Base-by-base conservation (phyloP, 2,329 filamentous ascomycete species). In the Sordariomycetes sp. region DNA sequence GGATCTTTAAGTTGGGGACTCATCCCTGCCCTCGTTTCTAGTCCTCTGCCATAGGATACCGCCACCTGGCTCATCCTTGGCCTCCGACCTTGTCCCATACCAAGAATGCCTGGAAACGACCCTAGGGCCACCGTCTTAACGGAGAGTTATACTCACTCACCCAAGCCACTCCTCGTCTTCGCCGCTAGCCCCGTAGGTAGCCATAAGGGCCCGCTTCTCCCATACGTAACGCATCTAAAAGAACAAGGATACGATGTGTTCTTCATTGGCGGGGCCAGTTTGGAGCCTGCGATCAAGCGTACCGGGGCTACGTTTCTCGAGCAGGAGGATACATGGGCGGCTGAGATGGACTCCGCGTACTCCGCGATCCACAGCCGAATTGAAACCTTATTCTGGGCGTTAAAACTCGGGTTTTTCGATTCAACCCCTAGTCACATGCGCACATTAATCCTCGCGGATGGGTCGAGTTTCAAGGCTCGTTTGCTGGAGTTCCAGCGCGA, bases 381-480 rank as follows among this genome's bases (percentile, higher is more conserved):
- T 14, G 18, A 40, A 16, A 3, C 12, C 37, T 14, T 18, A 14
- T 40, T 40, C 3, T 40, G 37, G 37, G 11, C 5, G 37, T 18
- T 35, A 12, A 35, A 18, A 40, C 6, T 3, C 37, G 12, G 11
- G 37, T 40, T 40, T 11, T 11, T 40, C 3, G 37, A 40, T 18
- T 40, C 37, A 18, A 40, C 37, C 3, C 37, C 37, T 4, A 40
- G 12, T 11, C 37, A 18, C 37, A 40, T 40, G 37, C 18, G 18
- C 37, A 40, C 18, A 18, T 11, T 40, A 4, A 40, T 48, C 51
- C 54, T 59, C 55, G 55, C 54, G 37, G 35, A 52, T 25, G 56
- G 52, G 53, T 53, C 35, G 48, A 46, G 58, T 53, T n/a, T 56
- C 61, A 61, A 35, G 32, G 32, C 40, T 53, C 6, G 32, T 16